A percentile compares a stretch with the other conserved stretches of the same genome.
phyloP scores from a whole-genome alignment of 2,329 filamentous ascomycete species.

The Daldinia sp. region DNA sequence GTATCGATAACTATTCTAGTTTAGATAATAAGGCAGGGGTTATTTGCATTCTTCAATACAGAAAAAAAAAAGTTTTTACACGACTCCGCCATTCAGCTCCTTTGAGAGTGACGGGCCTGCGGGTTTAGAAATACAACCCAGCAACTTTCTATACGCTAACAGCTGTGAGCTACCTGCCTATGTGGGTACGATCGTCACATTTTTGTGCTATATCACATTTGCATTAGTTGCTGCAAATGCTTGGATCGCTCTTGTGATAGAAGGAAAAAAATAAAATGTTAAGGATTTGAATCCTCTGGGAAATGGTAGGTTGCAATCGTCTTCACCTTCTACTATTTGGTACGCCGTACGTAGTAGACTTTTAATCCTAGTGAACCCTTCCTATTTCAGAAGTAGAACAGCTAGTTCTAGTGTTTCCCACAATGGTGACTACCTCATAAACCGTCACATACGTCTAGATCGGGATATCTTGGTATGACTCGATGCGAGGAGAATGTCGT shows the following conservation, averaged over 20 bases:
- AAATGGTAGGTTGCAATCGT: background rate
- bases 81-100: background rate
- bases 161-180: slow-evolving; percentile 19
- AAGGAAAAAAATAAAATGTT: background rate
- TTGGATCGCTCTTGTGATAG: background rate
- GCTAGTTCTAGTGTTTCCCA: background rate
- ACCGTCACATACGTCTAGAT: background rate
- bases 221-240: slow-evolving; percentile 5
- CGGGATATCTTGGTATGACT: background rate
- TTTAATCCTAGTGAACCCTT: background rate
- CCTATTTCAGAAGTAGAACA: background rate
- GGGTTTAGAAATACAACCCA: background rate
- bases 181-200: slow-evolving; percentile 26
- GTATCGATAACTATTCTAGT: background rate
- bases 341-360: background rate
- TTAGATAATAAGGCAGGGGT: background rate
- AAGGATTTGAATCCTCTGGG: slow-evolving; percentile 5
- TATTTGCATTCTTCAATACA: background rate
- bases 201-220: slow-evolving; percentile 12
- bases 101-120: background rate
- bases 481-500: background rate
- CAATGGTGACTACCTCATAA: background rate
- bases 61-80: background rate
- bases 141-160: slow-evolving; percentile 3
- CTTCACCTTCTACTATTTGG: background rate